Conservation (phyloP, 2,329 filamentous ascomycete species). For the Nakataea oryzae region DNA sequence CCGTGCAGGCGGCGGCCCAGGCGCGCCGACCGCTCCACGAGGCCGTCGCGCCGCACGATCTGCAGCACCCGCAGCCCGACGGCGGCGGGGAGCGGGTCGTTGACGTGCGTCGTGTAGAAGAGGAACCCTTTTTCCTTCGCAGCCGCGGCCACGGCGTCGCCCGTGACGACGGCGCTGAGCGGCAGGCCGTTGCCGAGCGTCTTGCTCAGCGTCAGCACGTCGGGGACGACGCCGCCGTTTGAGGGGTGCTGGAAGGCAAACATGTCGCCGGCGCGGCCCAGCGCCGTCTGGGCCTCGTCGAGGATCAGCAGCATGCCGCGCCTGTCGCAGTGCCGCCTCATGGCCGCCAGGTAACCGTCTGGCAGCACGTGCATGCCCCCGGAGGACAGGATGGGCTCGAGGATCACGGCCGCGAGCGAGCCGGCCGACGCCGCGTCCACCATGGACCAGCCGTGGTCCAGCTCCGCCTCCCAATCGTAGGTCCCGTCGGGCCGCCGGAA, state of each 20-base stretch:
- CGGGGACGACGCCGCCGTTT: slow-evolving; percentile 31
- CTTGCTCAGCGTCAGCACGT: slow-evolving; percentile 42
- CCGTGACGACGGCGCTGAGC: slow-evolving; percentile 46
- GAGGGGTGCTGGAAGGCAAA: slow-evolving; percentile 38
- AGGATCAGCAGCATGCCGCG: slow-evolving; percentile 47
- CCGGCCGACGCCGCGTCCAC: slow-evolving; percentile 47
- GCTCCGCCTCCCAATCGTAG: slow-evolving; percentile 56
- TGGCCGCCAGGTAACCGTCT: slow-evolving; percentile 39
- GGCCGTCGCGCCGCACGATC: slow-evolving; percentile 44
- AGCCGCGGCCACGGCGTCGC: slow-evolving; percentile 36
- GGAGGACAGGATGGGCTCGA: slow-evolving; percentile 47
- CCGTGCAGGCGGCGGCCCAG: slow-evolving; percentile 34
- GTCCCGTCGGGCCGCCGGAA: slow-evolving; percentile 48
- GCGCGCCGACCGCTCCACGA: slow-evolving; percentile 32
- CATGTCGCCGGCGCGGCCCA: slow-evolving; percentile 45
- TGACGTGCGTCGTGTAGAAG: slow-evolving; percentile 52
- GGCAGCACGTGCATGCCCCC: slow-evolving; percentile 48
- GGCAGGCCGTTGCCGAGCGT: slow-evolving; percentile 45
- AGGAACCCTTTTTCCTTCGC: slow-evolving; percentile 38
- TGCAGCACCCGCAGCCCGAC: slow-evolving; percentile 53
- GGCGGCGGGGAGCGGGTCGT: slow-evolving; percentile 49
- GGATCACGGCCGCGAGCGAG: slow-evolving; percentile 50
- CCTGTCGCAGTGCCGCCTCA: slow-evolving; percentile 39
- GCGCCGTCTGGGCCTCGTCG: slow-evolving; percentile 49
- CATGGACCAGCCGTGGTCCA: slow-evolving; percentile 52